Evolutionary conservation across 345 rosid genomes (phyloP).

Genomic region (Pistacia vera): DNA sequence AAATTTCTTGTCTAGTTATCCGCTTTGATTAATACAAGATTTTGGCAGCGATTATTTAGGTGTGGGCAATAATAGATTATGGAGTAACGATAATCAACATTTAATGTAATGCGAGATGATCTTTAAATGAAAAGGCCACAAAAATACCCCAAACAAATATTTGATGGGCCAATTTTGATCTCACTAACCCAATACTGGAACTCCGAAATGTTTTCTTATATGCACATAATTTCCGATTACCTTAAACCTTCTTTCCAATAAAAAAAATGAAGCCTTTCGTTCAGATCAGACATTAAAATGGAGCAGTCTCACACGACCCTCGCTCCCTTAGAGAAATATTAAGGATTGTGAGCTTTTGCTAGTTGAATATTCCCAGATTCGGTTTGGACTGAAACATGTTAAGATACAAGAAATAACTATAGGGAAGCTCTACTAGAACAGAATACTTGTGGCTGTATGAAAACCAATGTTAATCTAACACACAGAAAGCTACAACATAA

Average conservation of each 20-base stretch:
- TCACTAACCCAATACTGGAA: neutral
- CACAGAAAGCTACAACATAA: neutral
- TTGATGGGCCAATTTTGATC: neutral
- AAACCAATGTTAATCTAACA: neutral
- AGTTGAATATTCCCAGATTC: neutral
- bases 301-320: no score
- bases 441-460: neutral
- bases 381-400: no score
- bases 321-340: no score
- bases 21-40: slow-evolving; percentile 42
- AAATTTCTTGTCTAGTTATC: slow-evolving; percentile 62
- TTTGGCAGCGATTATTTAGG: neutral
- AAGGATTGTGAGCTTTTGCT: neutral
- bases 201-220: no score
- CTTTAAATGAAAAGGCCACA: neutral
- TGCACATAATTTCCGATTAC: no score
- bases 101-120: neutral
- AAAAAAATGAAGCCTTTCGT: no score
- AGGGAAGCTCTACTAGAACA: neutral
- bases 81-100: neutral
- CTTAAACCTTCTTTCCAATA: no score
- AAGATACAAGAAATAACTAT: neutral
- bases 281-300: no score
- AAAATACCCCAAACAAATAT: neutral
- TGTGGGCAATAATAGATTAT: neutral